Evolutionary conservation across 805 yeast genomes (phyloP).

Genomic region (Nakazawaea sp.): DNA sequence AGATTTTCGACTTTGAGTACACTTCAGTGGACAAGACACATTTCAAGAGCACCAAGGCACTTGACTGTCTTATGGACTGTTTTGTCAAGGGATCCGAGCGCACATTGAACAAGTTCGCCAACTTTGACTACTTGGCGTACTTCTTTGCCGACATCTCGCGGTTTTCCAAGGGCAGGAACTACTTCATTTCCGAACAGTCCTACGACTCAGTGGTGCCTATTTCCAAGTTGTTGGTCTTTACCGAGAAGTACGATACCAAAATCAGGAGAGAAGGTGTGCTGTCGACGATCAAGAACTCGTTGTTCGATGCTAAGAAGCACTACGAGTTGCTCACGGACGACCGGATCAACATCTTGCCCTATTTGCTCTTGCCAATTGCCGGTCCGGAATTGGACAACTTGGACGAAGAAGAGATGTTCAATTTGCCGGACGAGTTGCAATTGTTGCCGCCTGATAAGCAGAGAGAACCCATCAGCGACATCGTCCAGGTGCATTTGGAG

Average conservation of each 20-base stretch:
- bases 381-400: conserved; percentile 65
- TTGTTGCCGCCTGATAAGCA: conserved; percentile 66
- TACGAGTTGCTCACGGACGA: conserved; percentile 49
- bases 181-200: conserved; percentile 63
- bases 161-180: conserved; percentile 63
- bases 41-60: conserved; percentile 51
- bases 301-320: conserved; percentile 76
- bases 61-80: conserved; percentile 83
- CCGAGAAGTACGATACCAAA: conserved; percentile 71
- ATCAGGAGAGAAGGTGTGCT: conserved; percentile 90
- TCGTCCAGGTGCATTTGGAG: conserved; percentile 71
- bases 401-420: conserved; percentile 78
- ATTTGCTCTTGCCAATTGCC: conserved; percentile 74
- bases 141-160: conserved; percentile 89
- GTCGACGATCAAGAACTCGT: conserved; percentile 81
- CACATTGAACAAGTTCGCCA: conserved; percentile 62
- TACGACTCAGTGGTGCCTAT: conserved; percentile 77
- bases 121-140: conserved; percentile 76
- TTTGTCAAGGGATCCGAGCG: conserved; percentile 81
- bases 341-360: conserved; percentile 70
- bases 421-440: conserved; percentile 85
- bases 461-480: conserved; percentile 65
- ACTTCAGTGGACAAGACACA: conserved; percentile 33
- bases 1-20: conserved; percentile 35
- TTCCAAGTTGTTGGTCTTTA: conserved; percentile 74